Conservation (phyloP, 2,329 filamentous ascomycete species). For the Ilyonectria destructans region DNA sequence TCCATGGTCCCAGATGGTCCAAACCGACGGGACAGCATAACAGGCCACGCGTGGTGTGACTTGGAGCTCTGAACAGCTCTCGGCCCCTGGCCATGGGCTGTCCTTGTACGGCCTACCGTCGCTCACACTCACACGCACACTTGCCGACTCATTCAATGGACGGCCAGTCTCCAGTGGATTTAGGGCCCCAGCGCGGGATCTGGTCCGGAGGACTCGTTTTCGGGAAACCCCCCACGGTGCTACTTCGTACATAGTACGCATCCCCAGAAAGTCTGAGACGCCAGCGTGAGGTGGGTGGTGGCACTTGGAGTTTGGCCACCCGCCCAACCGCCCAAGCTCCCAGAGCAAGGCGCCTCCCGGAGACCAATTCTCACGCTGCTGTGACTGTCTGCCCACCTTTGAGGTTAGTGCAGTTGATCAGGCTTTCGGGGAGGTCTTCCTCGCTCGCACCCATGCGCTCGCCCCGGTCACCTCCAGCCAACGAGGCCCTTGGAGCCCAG, state of each 20-base stretch:
- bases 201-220: conserved; percentile 40
- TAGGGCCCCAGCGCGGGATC: conserved; percentile 30
- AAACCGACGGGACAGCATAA: conserved; percentile 48
- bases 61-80: conserved; percentile 44
- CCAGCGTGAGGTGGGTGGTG: conserved; percentile 14
- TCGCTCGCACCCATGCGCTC: conserved; percentile 27
- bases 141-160: conserved; percentile 36
- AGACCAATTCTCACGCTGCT: conserved; percentile 34
- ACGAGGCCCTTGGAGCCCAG: conserved; percentile 34
- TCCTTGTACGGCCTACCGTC: conserved; percentile 42
- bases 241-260: background rate
- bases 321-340: conserved; percentile 19
- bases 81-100: conserved; percentile 44
- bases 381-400: conserved; percentile 42
- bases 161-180: conserved; percentile 31
- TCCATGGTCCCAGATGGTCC: conserved; percentile 42
- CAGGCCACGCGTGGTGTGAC: conserved; percentile 51
- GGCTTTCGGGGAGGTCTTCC: conserved; percentile 31
- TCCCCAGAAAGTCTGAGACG: conserved; percentile 29
- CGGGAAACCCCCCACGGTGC: conserved; percentile 34
- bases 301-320: conserved; percentile 20
- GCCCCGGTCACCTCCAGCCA: conserved; percentile 34
- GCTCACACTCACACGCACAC: conserved; percentile 42
- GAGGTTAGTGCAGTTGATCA: conserved; percentile 36
- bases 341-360: conserved; percentile 31